Conservation (phyloP, 768 basidiomycete species). For the Udeniomyces megalosporus region DNA sequence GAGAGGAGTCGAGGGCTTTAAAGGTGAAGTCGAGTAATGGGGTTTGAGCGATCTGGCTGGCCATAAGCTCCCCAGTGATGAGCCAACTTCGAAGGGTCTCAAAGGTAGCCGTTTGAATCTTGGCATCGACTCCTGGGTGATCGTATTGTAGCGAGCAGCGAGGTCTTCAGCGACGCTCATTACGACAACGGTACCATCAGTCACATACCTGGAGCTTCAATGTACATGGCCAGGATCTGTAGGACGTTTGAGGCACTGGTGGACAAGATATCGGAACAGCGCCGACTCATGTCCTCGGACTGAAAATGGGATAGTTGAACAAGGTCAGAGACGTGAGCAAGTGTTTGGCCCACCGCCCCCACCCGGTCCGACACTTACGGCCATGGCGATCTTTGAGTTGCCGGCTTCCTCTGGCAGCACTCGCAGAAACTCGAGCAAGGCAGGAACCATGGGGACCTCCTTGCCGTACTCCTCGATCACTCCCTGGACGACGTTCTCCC, state of each 20-base stretch:
- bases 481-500: constrained; percentile 61
- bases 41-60: constrained; percentile 47
- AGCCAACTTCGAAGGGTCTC: constrained; percentile 77
- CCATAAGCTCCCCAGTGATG: constrained; percentile 62
- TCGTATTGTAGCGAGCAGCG: not conserved
- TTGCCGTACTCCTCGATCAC: constrained; percentile 75
- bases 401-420: constrained; percentile 74
- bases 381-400: constrained; percentile 74
- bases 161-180: not conserved
- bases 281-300: constrained; percentile 11
- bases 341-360: too few species aligned
- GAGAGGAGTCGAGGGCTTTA: constrained; percentile 62
- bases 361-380: constrained; percentile 56
- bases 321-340: not conserved
- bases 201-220: constrained; percentile 62
- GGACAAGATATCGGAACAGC: not conserved
- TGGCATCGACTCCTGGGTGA: constrained; percentile 54
- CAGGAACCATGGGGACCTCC: constrained; percentile 66
- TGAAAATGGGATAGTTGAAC: not conserved
- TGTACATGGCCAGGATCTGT: constrained; percentile 68
- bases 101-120: constrained; percentile 68
- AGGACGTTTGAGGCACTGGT: constrained; percentile 49
- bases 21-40: constrained; percentile 71
- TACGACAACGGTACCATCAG: not conserved
- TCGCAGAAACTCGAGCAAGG: constrained; percentile 74